These are phyloP conservation scores for Chrysoporthe cubensis DNA, from an alignment of 2,329 filamentous ascomycete species.

Conservation along the genomic window DNA sequence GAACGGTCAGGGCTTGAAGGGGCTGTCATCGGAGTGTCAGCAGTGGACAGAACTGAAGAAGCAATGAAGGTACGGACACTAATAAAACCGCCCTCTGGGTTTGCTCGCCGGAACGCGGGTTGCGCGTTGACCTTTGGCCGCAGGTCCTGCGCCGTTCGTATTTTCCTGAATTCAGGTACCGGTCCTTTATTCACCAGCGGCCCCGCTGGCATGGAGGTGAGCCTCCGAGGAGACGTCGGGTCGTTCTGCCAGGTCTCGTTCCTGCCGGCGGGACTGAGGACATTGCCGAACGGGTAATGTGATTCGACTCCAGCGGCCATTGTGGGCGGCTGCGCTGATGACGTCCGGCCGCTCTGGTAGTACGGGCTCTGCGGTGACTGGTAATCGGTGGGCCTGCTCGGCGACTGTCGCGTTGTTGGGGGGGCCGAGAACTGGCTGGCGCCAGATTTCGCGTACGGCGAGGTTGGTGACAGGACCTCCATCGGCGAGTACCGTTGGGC, in stretches of 20 bases:
- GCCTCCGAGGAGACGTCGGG: constrained; percentile 61
- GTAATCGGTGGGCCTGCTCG: constrained; percentile 70
- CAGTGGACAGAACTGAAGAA: constrained; percentile 18
- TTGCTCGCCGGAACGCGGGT: constrained; percentile 88
- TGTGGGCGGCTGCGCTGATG: constrained; percentile 71
- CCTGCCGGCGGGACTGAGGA: constrained; percentile 66
- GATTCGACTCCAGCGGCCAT: constrained; percentile 70
- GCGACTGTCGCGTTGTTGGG: constrained; percentile 72
- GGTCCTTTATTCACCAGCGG: constrained; percentile 61
- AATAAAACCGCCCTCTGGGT: constrained; percentile 96
- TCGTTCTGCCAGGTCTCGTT: constrained; percentile 58
- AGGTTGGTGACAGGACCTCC: constrained; percentile 82
- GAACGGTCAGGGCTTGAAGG: constrained; percentile 90
- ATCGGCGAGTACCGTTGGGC: constrained; percentile 95
- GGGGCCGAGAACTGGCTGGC: constrained; percentile 57
- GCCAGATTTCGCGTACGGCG: constrained; percentile 69
- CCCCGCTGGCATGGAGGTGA: constrained; percentile 50
- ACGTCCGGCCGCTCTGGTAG: constrained; percentile 56
- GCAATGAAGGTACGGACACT: constrained; percentile 65
- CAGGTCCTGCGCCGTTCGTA: constrained; percentile 73
- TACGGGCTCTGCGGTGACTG: constrained; percentile 46
- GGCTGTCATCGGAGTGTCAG: constrained; percentile 59
- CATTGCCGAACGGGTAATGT: constrained; percentile 67
- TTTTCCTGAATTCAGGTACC: constrained; percentile 85
- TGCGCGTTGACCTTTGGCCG: constrained; percentile 83